These are phyloP conservation scores for Syzygium oleosum DNA, from an alignment of 345 rosid genomes.

Conservation along the genomic window DNA sequence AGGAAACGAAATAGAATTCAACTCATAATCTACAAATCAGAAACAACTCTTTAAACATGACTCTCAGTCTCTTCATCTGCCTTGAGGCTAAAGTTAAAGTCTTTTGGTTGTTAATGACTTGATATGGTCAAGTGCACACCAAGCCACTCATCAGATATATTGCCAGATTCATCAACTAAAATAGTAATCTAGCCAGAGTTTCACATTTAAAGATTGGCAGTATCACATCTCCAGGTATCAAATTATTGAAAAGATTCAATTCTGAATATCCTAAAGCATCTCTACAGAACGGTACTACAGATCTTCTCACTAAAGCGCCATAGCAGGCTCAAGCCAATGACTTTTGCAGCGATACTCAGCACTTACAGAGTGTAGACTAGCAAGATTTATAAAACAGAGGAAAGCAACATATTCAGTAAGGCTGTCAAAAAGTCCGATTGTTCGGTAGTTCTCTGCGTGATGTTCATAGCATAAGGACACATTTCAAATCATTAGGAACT, in stretches of 20 bases:
- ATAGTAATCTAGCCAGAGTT: background rate
- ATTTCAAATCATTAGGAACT: background rate
- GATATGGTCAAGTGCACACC: background rate
- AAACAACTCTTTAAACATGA: background rate
- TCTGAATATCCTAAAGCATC: background rate
- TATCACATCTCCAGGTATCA: background rate
- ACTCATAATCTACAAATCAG: background rate
- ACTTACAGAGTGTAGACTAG: background rate
- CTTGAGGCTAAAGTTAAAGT: background rate
- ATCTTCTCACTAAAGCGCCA: background rate
- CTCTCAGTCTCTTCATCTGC: background rate
- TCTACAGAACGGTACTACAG: background rate
- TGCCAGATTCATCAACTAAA: background rate
- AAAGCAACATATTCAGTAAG: background rate
- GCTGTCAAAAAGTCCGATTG: background rate
- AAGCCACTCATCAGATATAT: background rate
- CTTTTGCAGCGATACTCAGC: background rate
- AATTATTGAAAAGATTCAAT: background rate
- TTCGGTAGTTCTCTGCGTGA: background rate
- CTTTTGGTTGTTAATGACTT: background rate
- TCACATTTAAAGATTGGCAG: background rate
- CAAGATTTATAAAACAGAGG: background rate
- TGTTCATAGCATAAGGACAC: background rate
- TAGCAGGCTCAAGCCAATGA: background rate
- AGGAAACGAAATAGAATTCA: background rate